Evolutionary conservation across 495 filamentous ascomycete genomes (phyloP).

Genomic region (Penicillium nucicola): DNA sequence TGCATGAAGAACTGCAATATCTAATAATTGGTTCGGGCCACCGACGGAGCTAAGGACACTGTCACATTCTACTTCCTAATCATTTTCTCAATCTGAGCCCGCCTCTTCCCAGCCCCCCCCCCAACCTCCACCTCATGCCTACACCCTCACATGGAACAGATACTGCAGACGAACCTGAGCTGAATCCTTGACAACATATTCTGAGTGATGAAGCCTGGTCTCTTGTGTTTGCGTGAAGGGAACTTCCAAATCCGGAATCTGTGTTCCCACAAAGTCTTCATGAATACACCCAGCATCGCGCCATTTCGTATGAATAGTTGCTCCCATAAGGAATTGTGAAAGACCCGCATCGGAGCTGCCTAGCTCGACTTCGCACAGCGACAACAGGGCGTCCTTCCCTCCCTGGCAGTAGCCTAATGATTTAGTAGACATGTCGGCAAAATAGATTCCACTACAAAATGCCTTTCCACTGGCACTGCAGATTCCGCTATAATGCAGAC

Average conservation of each 20-base stretch:
- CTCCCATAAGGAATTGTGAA: too few species aligned
- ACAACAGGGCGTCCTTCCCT: background rate
- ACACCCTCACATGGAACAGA: constrained; percentile 54
- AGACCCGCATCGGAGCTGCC: background rate
- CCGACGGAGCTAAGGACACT: too few species aligned
- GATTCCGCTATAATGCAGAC: constrained; percentile 47
- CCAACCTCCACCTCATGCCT: background rate
- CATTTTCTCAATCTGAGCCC: background rate
- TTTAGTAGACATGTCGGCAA: constrained; percentile 14
- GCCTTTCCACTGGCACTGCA: background rate
- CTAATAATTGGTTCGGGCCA: too few species aligned
- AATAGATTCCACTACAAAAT: constrained; percentile 8
- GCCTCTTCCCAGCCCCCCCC: background rate
- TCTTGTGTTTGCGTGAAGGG: background rate
- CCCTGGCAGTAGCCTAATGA: constrained; percentile 2
- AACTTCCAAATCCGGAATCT: constrained; percentile 6
- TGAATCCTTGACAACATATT: constrained; percentile 69
- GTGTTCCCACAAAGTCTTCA: constrained; percentile 4
- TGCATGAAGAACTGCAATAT: too few species aligned
- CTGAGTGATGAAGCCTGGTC: constrained; percentile 8
- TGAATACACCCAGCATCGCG: constrained; percentile 9
- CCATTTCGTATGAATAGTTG: constrained; percentile 1
- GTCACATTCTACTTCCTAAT: background rate
- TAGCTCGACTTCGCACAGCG: constrained; percentile 18
- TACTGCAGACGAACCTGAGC: constrained; percentile 70